These are phyloP conservation scores for Epichloe scottii DNA, from an alignment of 2,329 filamentous ascomycete species.

Conservation along the genomic window DNA sequence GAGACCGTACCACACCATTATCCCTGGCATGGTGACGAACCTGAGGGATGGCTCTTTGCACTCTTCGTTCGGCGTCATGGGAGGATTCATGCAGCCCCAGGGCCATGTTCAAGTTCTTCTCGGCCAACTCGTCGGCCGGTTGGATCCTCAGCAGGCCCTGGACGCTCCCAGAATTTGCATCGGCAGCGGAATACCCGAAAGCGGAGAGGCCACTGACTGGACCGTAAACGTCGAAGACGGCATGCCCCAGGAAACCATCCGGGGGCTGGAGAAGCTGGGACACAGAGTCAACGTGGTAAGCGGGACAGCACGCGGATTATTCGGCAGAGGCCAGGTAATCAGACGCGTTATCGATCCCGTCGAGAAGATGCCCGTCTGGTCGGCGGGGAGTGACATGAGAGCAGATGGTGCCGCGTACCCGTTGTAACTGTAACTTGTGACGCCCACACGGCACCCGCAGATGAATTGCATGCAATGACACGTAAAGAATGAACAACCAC, in stretches of 20 bases:
- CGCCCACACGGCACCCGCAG: background rate
- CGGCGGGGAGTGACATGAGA: constrained; percentile 75
- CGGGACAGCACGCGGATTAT: constrained; percentile 55
- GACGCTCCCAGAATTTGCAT: constrained; percentile 90
- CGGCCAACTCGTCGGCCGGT: constrained; percentile 72
- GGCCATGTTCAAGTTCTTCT: constrained; percentile 88
- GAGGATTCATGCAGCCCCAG: constrained; percentile 96
- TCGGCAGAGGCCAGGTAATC: constrained; percentile 82
- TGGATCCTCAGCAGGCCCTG: constrained; percentile 75
- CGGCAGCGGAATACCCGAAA: constrained; percentile 55
- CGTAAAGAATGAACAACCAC: too few species aligned
- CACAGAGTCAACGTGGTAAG: constrained; percentile 59
- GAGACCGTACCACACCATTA: constrained; percentile 94
- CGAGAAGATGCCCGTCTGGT: constrained; percentile 65
- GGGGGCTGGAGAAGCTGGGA: constrained; percentile 55
- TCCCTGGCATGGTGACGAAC: constrained; percentile 82
- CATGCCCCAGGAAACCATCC: constrained; percentile 53
- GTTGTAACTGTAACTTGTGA: constrained; percentile 15
- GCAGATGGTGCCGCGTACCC: constrained; percentile 66
- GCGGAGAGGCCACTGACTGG: constrained; percentile 43
- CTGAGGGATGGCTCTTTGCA: constrained; percentile 60
- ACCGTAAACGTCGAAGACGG: constrained; percentile 75
- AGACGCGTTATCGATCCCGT: constrained; percentile 56
- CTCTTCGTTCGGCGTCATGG: constrained; percentile 91
- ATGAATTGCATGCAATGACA: too few species aligned